phyloP scores from a whole-genome alignment of 805 yeast genomes.

The Pichia sporocuriosa region DNA sequence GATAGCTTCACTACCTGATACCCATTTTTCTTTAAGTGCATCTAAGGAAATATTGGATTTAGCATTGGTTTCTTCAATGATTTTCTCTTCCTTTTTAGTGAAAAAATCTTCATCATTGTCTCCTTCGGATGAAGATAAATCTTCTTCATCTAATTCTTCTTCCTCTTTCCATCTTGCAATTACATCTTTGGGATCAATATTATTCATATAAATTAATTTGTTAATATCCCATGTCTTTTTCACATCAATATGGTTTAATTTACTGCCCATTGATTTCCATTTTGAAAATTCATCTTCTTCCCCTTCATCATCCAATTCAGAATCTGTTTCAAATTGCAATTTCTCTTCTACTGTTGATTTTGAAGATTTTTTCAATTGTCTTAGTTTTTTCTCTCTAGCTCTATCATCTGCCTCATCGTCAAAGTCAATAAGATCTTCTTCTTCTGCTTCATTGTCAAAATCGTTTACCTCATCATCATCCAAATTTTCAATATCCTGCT shows the following conservation, averaged over 20 bases:
- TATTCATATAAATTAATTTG: conserved; percentile 72
- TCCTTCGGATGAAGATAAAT: conserved; percentile 12
- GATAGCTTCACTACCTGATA: conserved; percentile 31
- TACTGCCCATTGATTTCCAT: conserved; percentile 50
- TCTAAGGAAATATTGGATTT: conserved; percentile 32
- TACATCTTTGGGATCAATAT: conserved; percentile 67
- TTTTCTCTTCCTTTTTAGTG: conserved; percentile 38
- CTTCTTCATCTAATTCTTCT: conserved; percentile 62
- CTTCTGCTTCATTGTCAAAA: conserved; percentile 33
- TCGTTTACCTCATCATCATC: conserved; percentile 42
- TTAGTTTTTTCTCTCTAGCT: conserved; percentile 43
- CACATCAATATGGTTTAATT: conserved; percentile 45
- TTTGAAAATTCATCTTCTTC: conserved; percentile 33
- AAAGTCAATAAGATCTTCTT: conserved; percentile 24
- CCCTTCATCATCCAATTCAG: conserved; percentile 37
- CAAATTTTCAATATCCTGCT: conserved; percentile 41
- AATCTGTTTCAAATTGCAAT: conserved; percentile 45
- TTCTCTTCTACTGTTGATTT: conserved; percentile 21
- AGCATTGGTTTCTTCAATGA: conserved; percentile 32
- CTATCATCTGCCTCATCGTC: conserved; percentile 35
- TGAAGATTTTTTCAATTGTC: conserved; percentile 4
- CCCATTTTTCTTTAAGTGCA: conserved; percentile 41
- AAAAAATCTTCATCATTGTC: conserved; percentile 50
- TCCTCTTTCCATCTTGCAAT: conserved; percentile 64
- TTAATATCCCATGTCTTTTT: conserved; percentile 70